A percentile compares a stretch with the other conserved stretches of the same genome.
These are phyloP conservation scores for Penicillium steckii DNA, from an alignment of 495 filamentous ascomycete genomes.

Conservation along the genomic window DNA sequence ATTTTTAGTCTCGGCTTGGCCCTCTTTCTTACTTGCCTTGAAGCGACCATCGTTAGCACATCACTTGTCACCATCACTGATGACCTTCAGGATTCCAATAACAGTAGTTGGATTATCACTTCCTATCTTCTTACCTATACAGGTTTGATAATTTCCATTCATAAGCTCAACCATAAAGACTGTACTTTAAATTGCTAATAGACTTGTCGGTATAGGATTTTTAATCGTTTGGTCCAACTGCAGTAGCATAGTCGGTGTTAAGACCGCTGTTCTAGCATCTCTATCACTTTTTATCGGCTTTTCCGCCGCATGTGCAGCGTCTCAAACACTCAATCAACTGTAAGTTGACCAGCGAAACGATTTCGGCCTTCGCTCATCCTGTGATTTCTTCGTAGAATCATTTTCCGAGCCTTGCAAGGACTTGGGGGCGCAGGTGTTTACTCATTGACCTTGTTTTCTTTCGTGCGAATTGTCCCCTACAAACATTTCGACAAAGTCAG, in stretches of 20 bases:
- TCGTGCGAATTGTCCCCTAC: conserved; percentile 48
- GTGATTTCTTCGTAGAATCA: no score
- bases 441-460: conserved; percentile 50
- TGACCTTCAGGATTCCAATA: conserved; percentile 45
- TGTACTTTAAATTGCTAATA: no score
- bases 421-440: conserved; percentile 52
- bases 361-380: no score
- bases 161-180: no score
- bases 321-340: conserved; percentile 50
- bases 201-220: conserved; percentile 35
- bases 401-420: conserved; percentile 54
- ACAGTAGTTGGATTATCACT: conserved; percentile 53
- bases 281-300: conserved; percentile 54
- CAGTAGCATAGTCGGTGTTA: conserved; percentile 56
- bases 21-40: conserved; percentile 56
- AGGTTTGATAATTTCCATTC: conserved; percentile 27
- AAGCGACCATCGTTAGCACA: conserved; percentile 61
- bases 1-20: conserved; percentile 44
- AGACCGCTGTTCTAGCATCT: conserved; percentile 41
- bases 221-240: conserved; percentile 55
- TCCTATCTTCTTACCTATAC: conserved; percentile 55
- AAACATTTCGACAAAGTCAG: conserved; percentile 10
- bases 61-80: conserved; percentile 54
- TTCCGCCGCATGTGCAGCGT: conserved; percentile 52
- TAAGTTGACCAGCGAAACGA: conserved; percentile 23